Evolutionary conservation across 331 rosid genomes (phyloP).

Genomic region (Telfairia occidentalis): DNA sequence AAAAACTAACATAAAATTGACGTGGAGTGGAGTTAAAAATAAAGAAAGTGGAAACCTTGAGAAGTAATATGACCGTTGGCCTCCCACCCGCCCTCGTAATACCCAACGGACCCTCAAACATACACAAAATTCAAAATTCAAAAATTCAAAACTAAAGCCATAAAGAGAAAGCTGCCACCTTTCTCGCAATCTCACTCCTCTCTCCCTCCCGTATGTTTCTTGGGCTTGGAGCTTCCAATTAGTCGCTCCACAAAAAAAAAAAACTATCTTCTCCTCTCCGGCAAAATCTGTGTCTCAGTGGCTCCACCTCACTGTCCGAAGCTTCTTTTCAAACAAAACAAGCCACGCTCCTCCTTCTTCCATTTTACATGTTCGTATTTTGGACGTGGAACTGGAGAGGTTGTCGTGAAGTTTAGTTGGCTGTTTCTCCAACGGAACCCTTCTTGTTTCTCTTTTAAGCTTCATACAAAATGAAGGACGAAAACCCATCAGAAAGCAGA

Average conservation of each 20-base stretch:
- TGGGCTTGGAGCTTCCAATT: constrained; percentile 22
- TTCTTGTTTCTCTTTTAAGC: background rate
- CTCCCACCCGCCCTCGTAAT: background rate
- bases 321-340: background rate
- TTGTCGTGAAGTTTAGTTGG: background rate
- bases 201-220: background rate
- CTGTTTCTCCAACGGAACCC: background rate
- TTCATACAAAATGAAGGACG: constrained; percentile 58
- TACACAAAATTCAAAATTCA: constrained; percentile 37
- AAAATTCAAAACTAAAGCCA: constrained; percentile 21
- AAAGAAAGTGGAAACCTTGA: background rate
- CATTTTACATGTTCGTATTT: background rate
- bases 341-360: background rate
- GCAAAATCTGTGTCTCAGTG: background rate
- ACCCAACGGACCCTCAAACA: background rate
- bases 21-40: background rate
- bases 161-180: constrained; percentile 28
- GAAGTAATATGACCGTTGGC: background rate
- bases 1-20: background rate
- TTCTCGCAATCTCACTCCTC: background rate
- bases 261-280: background rate
- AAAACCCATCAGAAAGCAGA: constrained; percentile 56
- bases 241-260: background rate
- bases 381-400: background rate
- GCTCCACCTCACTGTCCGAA: constrained; percentile 14